These are phyloP conservation scores for Cryptococcus deneoformans DNA, from an alignment of 1,284 basidiomycete genomes.

Conservation along the genomic window DNA sequence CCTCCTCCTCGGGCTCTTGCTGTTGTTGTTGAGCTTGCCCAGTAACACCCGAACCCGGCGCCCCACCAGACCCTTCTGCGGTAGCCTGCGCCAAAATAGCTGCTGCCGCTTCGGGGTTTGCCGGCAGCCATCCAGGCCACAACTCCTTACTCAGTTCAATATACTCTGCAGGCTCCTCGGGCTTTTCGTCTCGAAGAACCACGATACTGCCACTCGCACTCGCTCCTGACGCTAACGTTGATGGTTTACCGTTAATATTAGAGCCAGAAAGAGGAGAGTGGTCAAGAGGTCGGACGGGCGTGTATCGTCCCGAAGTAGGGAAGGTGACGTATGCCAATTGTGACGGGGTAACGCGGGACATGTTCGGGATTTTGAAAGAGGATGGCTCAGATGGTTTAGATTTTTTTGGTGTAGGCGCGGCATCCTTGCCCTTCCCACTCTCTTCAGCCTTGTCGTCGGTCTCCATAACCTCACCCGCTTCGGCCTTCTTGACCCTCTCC, in stretches of 20 bases:
- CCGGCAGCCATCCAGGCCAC: slow-evolving; percentile 52
- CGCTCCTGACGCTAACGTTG: too few species aligned
- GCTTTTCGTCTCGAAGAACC: slow-evolving; percentile 66
- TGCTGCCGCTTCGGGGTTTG: slow-evolving; percentile 28
- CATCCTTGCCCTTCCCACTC: slow-evolving; percentile 46
- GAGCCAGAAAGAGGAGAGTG: slow-evolving; percentile 4
- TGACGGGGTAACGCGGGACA: slow-evolving; percentile 87
- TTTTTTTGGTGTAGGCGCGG: slow-evolving; percentile 54
- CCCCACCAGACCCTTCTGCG: slow-evolving; percentile 31
- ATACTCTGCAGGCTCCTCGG: slow-evolving; percentile 61
- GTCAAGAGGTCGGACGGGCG: slow-evolving; percentile 80
- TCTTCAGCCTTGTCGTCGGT: slow-evolving; percentile 55
- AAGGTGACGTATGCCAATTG: slow-evolving; percentile 81
- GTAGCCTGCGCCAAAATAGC: slow-evolving; percentile 30
- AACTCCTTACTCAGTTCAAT: slow-evolving; percentile 58
- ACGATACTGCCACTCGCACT: slow-evolving; percentile 79
- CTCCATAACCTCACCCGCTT: slow-evolving; percentile 71
- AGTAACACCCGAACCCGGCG: slow-evolving; percentile 32
- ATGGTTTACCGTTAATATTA: slow-evolving; percentile 3
- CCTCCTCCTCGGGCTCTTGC: slow-evolving; percentile 69
- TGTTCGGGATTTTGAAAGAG: slow-evolving; percentile 77
- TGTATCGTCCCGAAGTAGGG: slow-evolving; percentile 73
- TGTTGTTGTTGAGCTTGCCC: slow-evolving; percentile 54
- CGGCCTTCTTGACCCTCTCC: slow-evolving; percentile 72
- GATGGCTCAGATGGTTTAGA: slow-evolving; percentile 67